Conservation (phyloP, 371 early-diverging fungal species). For the Circinella umbellata region DNA sequence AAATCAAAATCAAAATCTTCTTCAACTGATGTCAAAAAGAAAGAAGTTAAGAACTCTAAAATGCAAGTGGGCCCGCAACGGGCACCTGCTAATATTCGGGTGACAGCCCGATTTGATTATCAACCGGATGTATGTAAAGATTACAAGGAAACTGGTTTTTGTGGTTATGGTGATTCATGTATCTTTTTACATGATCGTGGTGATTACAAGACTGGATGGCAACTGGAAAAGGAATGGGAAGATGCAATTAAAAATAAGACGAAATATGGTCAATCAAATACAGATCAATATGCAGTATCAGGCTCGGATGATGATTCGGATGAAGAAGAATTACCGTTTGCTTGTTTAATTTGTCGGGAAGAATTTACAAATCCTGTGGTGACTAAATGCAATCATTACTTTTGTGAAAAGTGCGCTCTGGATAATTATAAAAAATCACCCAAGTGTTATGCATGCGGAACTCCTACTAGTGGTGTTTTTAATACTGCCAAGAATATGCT, state of each 20-base stretch:
- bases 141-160: conserved; percentile 94
- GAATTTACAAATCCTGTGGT: conserved; percentile 89
- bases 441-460: conserved; percentile 92
- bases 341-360: conserved; percentile 90
- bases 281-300: conserved; percentile 57
- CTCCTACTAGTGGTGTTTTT: conserved; percentile 87
- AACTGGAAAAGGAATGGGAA: conserved; percentile 95
- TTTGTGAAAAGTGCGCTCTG: conserved; percentile 95
- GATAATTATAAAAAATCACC: conserved; percentile 77
- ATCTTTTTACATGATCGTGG: conserved; percentile 97
- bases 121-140: conserved; percentile 99
- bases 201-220: conserved; percentile 96
- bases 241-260: conserved; percentile 73
- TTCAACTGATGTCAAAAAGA: conserved; percentile 9
- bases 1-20: background rate
- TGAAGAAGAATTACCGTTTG: conserved; percentile 86
- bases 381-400: conserved; percentile 94
- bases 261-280: conserved; percentile 51
- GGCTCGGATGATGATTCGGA: conserved; percentile 55
- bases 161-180: conserved; percentile 98
- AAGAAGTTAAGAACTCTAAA: conserved; percentile 49
- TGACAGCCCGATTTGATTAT: conserved; percentile 92
- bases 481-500: conserved; percentile 81
- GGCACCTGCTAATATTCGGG: conserved; percentile 84
- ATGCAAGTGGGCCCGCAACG: conserved; percentile 86